Conservation (phyloP, 345 rosid genomes). For the Zanthoxylum bungeanum region DNA sequence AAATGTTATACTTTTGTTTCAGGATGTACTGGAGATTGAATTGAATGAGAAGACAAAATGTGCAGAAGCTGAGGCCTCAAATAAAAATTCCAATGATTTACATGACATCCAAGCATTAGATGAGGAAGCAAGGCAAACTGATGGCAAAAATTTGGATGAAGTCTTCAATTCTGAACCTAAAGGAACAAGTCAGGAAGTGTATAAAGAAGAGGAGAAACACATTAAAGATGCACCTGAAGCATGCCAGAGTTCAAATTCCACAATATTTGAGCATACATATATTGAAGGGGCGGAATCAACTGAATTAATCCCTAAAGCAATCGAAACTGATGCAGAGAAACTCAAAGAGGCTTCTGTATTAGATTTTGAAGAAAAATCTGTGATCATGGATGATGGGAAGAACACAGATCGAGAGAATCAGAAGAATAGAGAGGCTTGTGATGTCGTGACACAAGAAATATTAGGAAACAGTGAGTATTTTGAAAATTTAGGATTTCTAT, state of each 20-base stretch:
- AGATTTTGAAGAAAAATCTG: slow-evolving; percentile 8
- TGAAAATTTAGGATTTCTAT: neutral
- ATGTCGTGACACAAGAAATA: neutral
- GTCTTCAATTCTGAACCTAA: slow-evolving; percentile 15
- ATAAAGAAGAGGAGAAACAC: slow-evolving; percentile 3
- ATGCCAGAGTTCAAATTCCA: slow-evolving; percentile 2
- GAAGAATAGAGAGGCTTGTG: slow-evolving; percentile 11
- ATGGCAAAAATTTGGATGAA: slow-evolving; percentile 9
- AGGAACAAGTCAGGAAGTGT: slow-evolving; percentile 10
- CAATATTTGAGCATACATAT: slow-evolving; percentile 2
- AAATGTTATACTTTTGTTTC: slow-evolving; percentile 2
- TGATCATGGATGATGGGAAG: neutral
- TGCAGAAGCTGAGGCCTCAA: slow-evolving; percentile 1
- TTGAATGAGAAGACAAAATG: slow-evolving; percentile 3
- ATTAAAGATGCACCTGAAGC: slow-evolving; percentile 12
- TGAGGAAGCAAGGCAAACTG: slow-evolving; percentile 13
- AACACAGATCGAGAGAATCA: slow-evolving; percentile 9
- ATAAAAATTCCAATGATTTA: slow-evolving; percentile 1
- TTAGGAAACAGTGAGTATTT: slow-evolving; percentile 17
- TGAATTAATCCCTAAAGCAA: slow-evolving; percentile 9
- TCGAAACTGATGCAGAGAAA: slow-evolving; percentile 6
- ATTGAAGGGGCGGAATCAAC: neutral
- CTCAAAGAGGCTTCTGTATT: neutral
- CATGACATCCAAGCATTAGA: neutral
- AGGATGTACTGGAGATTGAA: slow-evolving; percentile 18